Conservation (phyloP, 257 asterid genomes). For the Phtheirospermum japonicum region DNA sequence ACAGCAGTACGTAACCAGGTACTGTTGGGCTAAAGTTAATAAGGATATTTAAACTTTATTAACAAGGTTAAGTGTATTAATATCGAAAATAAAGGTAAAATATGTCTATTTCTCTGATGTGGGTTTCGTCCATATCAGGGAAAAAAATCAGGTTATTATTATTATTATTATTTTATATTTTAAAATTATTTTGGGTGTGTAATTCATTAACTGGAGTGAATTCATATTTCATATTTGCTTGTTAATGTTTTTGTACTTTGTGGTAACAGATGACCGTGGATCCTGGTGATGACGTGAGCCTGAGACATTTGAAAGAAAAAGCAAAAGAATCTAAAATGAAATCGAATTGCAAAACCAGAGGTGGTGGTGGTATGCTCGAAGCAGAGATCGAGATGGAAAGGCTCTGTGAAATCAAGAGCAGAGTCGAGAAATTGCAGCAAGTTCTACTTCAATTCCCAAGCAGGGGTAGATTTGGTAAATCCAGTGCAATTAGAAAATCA, state of each 20-base stretch:
- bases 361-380: conserved; percentile 23
- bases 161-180: too few relatives aligned
- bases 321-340: conserved; percentile 62
- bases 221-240: neutral
- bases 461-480: conserved; percentile 33
- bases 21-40: conserved; percentile 25
- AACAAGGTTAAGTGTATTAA: neutral
- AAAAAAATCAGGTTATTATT: neutral
- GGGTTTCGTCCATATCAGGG: neutral
- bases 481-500: conserved; percentile 23
- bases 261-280: conserved; percentile 48
- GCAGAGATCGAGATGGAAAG: conserved; percentile 73
- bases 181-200: too few relatives aligned
- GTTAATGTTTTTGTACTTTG: conserved; percentile 5
- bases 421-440: conserved; percentile 54
- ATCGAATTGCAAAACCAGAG: conserved; percentile 34
- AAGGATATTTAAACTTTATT: conserved; percentile 5
- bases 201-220: too few relatives aligned
- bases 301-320: conserved; percentile 61
- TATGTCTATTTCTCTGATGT: neutral
- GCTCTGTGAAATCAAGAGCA: conserved; percentile 71
- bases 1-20: conserved; percentile 48
- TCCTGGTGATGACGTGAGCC: conserved; percentile 70
- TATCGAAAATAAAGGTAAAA: neutral
- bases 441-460: conserved; percentile 45